Evolutionary conservation across 1,284 basidiomycete genomes (phyloP).

Genomic region (Ceratobasidium theobromae): DNA sequence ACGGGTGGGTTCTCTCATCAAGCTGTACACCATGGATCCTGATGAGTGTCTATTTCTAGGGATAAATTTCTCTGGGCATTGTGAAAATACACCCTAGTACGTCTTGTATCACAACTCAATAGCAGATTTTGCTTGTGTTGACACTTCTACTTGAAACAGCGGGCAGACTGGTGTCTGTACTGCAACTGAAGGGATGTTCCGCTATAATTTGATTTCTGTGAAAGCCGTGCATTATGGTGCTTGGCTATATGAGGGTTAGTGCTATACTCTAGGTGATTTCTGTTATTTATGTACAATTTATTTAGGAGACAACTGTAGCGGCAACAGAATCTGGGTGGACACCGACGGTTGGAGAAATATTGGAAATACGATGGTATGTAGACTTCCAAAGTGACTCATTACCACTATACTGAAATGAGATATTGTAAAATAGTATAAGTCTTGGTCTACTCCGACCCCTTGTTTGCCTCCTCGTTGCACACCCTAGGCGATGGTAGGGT

Average conservation of each 20-base stretch:
- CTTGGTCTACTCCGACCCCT: background rate
- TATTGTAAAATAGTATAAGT: background rate
- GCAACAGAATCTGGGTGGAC: background rate
- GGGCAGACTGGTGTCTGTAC: background rate
- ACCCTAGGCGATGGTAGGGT: background rate
- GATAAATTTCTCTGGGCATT: background rate
- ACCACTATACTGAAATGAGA: background rate
- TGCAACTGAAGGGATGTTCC: background rate
- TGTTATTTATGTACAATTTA: background rate
- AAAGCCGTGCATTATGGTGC: background rate
- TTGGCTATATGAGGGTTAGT: background rate
- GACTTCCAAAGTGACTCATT: background rate
- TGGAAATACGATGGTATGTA: background rate
- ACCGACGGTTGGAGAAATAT: background rate
- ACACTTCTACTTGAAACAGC: background rate
- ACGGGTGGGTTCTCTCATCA: background rate
- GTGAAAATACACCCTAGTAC: background rate
- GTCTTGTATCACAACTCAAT: background rate
- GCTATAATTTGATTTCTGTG: background rate
- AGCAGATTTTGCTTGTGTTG: background rate
- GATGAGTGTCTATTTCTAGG: background rate
- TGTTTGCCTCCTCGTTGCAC: background rate
- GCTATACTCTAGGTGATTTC: background rate
- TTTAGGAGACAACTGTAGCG: background rate
- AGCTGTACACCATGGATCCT: background rate